Evolutionary conservation across 2,329 filamentous ascomycete species (phyloP).

Genomic region (Orbilia quercus): DNA sequence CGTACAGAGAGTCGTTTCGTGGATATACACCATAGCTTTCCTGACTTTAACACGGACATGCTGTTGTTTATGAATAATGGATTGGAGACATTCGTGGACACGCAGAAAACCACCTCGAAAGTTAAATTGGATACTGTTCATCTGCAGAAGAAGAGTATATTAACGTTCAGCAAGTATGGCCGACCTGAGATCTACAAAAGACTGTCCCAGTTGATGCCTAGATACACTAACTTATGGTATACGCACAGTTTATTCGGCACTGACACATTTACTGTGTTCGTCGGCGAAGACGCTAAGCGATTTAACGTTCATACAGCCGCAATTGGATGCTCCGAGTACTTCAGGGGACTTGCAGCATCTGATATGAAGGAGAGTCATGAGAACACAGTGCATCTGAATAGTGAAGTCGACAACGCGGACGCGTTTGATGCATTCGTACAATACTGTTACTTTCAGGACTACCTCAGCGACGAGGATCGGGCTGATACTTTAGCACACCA

Average conservation of each 20-base stretch:
- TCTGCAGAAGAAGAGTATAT: constrained; percentile 18
- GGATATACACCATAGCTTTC: constrained; percentile 29
- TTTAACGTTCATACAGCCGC: constrained; percentile 31
- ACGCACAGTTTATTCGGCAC: constrained; percentile 3
- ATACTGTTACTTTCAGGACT: constrained; percentile 35
- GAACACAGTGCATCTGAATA: constrained; percentile 14
- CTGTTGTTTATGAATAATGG: constrained; percentile 28
- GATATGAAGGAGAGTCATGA: constrained; percentile 24
- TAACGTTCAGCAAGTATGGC: constrained; percentile 20
- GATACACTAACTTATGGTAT: constrained; percentile 18
- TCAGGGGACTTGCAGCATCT: constrained; percentile 22
- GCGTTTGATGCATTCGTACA: constrained; percentile 41
- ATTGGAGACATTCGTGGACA: not conserved
- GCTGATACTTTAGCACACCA: constrained; percentile 10
- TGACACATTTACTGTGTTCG: constrained; percentile 6
- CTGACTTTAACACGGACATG: constrained; percentile 43
- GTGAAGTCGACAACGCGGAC: constrained; percentile 23
- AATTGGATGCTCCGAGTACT: constrained; percentile 32
- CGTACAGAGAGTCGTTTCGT: constrained; percentile 2
- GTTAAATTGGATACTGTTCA: not conserved
- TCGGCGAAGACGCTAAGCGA: constrained; percentile 20
- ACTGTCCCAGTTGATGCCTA: not conserved
- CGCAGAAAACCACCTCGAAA: constrained; percentile 1
- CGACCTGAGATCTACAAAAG: not conserved
- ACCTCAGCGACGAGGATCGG: constrained; percentile 6